Base-by-base conservation (phyloP, 2,329 filamentous ascomycete genomes). In the Pleoardoris graminearum region DNA sequence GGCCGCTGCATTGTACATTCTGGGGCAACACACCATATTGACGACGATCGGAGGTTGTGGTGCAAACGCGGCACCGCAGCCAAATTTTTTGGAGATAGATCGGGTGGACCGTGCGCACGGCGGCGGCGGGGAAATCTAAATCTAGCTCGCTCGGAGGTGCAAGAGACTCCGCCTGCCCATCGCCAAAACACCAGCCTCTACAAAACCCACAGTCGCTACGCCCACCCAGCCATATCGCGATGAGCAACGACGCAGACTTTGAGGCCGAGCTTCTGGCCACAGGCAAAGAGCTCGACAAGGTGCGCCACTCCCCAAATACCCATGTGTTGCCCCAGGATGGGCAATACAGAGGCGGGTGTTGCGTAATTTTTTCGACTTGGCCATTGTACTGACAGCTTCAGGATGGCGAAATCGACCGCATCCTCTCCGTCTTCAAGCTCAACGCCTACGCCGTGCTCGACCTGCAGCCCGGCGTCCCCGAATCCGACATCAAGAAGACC, bases 321-420 rank as follows among this genome's bases (percentile, higher is more conserved):
- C n/a, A n/a, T n/a, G n/a, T n/a, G n/a, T n/a, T n/a, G n/a, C n/a
- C n/a, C n/a, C n/a, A n/a, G n/a, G n/a, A n/a, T n/a, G n/a, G n/a
- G n/a, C n/a, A n/a, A n/a, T n/a, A n/a, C n/a, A n/a, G n/a, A n/a
- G n/a, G 1, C 23, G 17, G 6, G 11, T 5, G 12, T 6, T 33
- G n/a, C 14, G 3, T n/a, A 16, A 7, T 16, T 17, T 8, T 16
- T 4, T 2, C 33, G 14, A 16, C 33, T 16, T n/a, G 8, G 16
- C 33, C 7, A n/a, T 16, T 12, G 16, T 48, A 42, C 59, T 63
- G 50, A 66, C 57, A 49, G 14, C 14, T 23, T 3, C 59, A 96
- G 89, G 94, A 97, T 82, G 87, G 89, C 54, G 93, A 97, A 73
- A 97, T 97, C 66, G 90, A 96, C 69, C 89, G 93, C 55, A 99